Percentiles rank a stretch among this genome's conserved stretches.
These are phyloP conservation scores for Pseudonitzschia multiseries DNA, from an alignment of 108 stramenopile genomes.

Conservation along the genomic window DNA sequence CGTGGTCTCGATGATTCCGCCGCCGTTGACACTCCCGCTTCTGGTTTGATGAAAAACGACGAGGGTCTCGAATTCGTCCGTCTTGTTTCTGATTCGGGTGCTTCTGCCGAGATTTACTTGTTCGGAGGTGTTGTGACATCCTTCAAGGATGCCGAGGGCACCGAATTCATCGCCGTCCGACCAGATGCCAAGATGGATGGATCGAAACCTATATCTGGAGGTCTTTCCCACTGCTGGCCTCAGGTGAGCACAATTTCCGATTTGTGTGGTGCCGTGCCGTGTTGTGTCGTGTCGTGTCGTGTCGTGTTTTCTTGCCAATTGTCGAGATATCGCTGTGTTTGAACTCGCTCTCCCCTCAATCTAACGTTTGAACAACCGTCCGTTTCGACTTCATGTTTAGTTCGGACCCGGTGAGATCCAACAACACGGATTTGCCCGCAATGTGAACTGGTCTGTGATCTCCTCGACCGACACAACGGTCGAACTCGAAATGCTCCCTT, in stretches of 20 bases:
- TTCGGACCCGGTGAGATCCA: conserved; percentile 92
- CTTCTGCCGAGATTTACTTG: conserved; percentile 74
- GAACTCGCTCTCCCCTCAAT: background rate
- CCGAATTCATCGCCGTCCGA: conserved; percentile 92
- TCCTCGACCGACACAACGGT: conserved; percentile 70
- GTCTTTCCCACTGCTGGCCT: conserved; percentile 94
- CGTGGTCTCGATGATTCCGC: conserved; percentile 48
- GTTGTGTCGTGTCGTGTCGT: too few species aligned
- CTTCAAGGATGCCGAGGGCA: conserved; percentile 71
- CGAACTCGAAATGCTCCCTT: conserved; percentile 77
- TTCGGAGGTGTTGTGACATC: conserved; percentile 80
- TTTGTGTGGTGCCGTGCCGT: too few species aligned
- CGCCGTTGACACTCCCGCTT: conserved; percentile 23
- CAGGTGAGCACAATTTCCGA: conserved; percentile 25
- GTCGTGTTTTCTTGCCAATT: conserved; percentile 4
- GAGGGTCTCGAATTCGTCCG: conserved; percentile 79
- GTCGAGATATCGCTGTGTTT: background rate
- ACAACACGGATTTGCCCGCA: conserved; percentile 98
- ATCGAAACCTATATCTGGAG: conserved; percentile 94
- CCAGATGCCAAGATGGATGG: conserved; percentile 97
- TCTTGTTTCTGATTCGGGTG: conserved; percentile 56
- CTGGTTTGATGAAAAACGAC: conserved; percentile 72
- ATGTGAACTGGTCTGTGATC: conserved; percentile 90
- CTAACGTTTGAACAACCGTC: background rate
- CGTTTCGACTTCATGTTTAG: conserved; percentile 9